Evolutionary conservation across 257 asterid species (phyloP).

Genomic region (Forsythia suspensa): DNA sequence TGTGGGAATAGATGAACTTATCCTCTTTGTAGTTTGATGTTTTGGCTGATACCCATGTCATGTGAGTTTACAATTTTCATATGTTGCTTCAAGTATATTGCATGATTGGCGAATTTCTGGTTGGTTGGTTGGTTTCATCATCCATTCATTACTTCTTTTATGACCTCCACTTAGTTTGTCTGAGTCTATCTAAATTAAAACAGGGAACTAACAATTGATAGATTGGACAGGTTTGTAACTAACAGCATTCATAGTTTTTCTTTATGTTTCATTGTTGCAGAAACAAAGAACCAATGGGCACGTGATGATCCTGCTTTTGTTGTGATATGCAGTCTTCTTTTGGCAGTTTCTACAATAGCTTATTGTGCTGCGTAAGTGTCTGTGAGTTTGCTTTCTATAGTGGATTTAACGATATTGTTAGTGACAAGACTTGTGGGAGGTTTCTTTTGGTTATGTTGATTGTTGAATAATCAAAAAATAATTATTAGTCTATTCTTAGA

Average conservation of each 20-base stretch:
- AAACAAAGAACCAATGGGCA: slow-evolving; percentile 75
- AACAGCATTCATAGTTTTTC: slow-evolving; percentile 8
- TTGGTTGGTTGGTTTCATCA: not conserved
- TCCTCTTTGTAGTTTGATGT: not conserved
- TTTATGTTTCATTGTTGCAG: slow-evolving; percentile 43
- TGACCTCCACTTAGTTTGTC: not conserved
- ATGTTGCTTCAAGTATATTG: not conserved
- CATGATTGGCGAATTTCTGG: slow-evolving; percentile 2
- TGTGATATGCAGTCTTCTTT: slow-evolving; percentile 51
- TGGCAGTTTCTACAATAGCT: slow-evolving; percentile 44
- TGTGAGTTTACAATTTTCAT: not conserved
- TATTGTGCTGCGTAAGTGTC: slow-evolving; percentile 53
- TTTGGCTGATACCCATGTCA: not conserved
- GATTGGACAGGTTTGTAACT: slow-evolving; percentile 11
- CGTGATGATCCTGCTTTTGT: slow-evolving; percentile 64
- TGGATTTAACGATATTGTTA: not conserved
- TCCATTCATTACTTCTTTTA: not conserved
- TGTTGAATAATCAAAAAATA: not conserved
- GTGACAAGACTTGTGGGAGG: not conserved
- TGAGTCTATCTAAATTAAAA: not conserved
- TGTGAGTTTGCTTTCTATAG: not conserved
- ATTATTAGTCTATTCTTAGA: not conserved
- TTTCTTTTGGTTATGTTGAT: not conserved
- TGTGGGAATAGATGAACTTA: not conserved
- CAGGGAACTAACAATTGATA: slow-evolving; percentile 1